Conservation (phyloP, 192 early-diverging fungal species). For the Backusella australiensis region DNA sequence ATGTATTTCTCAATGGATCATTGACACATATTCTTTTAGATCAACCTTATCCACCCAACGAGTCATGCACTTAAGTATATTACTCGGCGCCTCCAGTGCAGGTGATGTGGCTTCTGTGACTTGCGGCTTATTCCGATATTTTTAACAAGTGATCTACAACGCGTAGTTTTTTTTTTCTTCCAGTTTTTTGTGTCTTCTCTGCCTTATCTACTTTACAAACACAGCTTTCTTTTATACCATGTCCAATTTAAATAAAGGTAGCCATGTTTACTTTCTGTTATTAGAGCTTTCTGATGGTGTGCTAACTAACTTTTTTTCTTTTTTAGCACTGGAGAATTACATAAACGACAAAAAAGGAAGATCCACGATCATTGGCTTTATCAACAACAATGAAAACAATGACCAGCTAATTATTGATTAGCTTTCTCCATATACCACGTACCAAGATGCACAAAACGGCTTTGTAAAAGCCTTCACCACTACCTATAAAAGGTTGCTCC, state of each 20-base stretch:
- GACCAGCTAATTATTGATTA: background rate
- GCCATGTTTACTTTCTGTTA: background rate
- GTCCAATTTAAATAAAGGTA: background rate
- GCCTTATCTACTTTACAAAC: too few relatives aligned
- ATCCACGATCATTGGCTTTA: background rate
- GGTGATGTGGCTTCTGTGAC: too few relatives aligned
- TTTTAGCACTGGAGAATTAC: background rate
- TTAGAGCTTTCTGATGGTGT: background rate
- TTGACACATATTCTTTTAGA: too few relatives aligned
- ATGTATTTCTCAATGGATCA: too few relatives aligned
- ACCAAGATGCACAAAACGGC: background rate
- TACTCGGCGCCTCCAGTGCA: too few relatives aligned
- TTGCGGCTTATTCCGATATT: too few relatives aligned
- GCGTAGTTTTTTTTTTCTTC: too few relatives aligned
- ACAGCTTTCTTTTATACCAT: background rate
- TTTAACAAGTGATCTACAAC: too few relatives aligned
- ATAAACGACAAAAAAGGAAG: background rate
- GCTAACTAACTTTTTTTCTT: background rate
- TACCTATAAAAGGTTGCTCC: background rate
- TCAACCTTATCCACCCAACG: too few relatives aligned
- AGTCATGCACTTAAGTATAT: too few relatives aligned
- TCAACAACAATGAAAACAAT: background rate
- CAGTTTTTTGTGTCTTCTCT: too few relatives aligned
- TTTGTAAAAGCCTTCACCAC: background rate
- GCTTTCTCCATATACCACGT: background rate